Evolutionary conservation across 108 stramenopile species (phyloP).

Genomic region (Fistulifera solaris): DNA sequence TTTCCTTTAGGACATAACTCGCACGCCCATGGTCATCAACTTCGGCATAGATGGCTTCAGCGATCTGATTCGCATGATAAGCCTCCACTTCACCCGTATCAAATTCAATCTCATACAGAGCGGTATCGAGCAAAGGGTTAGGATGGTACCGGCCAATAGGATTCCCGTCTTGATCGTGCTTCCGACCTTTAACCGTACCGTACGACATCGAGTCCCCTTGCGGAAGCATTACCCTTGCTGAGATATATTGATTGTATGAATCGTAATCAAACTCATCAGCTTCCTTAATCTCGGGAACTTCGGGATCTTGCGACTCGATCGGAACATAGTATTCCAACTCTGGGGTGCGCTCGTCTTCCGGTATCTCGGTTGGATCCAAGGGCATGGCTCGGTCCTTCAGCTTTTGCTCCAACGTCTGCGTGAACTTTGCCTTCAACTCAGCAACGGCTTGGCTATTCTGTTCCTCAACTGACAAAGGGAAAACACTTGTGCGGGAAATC

Average conservation of each 20-base stretch:
- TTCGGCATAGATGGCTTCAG: constrained; percentile 25
- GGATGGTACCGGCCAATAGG: constrained; percentile 17
- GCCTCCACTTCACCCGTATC: constrained; percentile 16
- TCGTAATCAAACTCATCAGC: constrained; percentile 15
- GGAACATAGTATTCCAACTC: background rate
- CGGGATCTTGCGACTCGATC: background rate
- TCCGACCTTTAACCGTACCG: constrained; percentile 21
- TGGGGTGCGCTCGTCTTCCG: background rate
- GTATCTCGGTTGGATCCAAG: constrained; percentile 1
- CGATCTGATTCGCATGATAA: constrained; percentile 30
- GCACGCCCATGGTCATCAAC: constrained; percentile 20
- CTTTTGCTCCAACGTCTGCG: background rate
- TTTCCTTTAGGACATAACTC: constrained; percentile 9
- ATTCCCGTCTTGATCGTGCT: constrained; percentile 22
- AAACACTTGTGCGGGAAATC: constrained; percentile 3
- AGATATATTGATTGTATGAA: constrained; percentile 10
- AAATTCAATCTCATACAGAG: constrained; percentile 30
- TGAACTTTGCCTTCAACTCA: background rate
- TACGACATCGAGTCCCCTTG: constrained; percentile 4
- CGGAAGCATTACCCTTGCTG: constrained; percentile 18
- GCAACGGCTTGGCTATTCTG: background rate
- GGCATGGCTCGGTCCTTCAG: background rate
- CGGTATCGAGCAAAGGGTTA: constrained; percentile 35
- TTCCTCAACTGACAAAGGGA: constrained; percentile 7
- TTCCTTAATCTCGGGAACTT: constrained; percentile 1